Evolutionary conservation across 176 grass and related monocot species (phyloP).

Genomic region (Puya raimondii): DNA sequence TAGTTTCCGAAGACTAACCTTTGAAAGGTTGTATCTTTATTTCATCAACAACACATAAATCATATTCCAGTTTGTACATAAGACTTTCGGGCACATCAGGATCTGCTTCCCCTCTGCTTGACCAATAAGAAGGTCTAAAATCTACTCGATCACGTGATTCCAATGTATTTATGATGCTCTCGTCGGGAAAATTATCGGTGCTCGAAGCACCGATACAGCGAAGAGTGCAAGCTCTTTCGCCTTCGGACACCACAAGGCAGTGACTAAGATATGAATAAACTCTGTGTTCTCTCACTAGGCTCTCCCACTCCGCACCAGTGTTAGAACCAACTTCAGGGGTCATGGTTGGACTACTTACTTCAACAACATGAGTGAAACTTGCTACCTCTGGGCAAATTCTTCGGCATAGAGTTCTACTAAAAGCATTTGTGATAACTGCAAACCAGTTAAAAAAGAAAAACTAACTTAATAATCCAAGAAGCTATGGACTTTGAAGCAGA

Average conservation of each 20-base stretch:
- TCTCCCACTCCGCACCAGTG: constrained; percentile 17
- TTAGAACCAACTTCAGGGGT: constrained; percentile 32
- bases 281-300: constrained; percentile 35
- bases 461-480: not conserved
- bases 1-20: constrained; percentile 32
- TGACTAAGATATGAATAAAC: constrained; percentile 47
- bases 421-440: constrained; percentile 50
- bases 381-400: constrained; percentile 50
- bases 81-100: constrained; percentile 45
- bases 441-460: not conserved
- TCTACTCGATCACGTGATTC: constrained; percentile 24
- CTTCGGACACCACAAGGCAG: constrained; percentile 26
- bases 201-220: constrained; percentile 61
- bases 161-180: constrained; percentile 69
- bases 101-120: constrained; percentile 52
- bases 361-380: constrained; percentile 30
- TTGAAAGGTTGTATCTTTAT: constrained; percentile 52
- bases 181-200: constrained; percentile 78
- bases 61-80: constrained; percentile 43
- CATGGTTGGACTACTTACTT: constrained; percentile 17
- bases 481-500: too few species aligned
- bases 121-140: constrained; percentile 67
- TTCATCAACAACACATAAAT: constrained; percentile 49
- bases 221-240: constrained; percentile 39
- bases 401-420: constrained; percentile 42